These are phyloP conservation scores for Coniella lustricola DNA, from an alignment of 2,329 filamentous ascomycete genomes.

Conservation along the genomic window DNA sequence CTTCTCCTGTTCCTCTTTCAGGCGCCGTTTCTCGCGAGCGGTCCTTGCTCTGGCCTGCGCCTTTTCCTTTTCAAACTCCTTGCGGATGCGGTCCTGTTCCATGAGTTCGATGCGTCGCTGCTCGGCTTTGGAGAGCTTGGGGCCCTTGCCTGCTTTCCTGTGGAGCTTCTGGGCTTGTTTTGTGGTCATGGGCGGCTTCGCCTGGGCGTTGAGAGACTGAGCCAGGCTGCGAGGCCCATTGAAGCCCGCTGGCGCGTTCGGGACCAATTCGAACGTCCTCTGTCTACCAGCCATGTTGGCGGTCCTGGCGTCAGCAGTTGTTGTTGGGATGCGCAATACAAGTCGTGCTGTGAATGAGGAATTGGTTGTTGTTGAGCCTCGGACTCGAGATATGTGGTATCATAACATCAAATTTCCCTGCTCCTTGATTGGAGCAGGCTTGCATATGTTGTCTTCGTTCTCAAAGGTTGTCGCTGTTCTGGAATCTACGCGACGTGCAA, in stretches of 20 bases:
- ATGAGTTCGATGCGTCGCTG: constrained; percentile 32
- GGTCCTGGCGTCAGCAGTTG: neutral
- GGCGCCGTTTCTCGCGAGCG: constrained; percentile 48
- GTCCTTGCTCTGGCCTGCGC: constrained; percentile 40
- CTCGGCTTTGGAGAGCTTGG: constrained; percentile 37
- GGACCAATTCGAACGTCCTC: constrained; percentile 23
- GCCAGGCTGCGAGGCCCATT: constrained; percentile 17
- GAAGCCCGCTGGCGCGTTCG: constrained; percentile 13
- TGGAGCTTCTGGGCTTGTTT: constrained; percentile 42
- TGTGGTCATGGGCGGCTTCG: constrained; percentile 39
- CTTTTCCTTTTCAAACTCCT: constrained; percentile 44
- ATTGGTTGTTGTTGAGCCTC: too few species aligned
- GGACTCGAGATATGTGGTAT: neutral
- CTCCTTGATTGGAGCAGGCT: neutral
- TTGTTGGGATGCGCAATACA: too few species aligned
- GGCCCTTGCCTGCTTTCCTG: constrained; percentile 32
- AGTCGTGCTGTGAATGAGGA: neutral
- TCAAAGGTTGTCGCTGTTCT: neutral
- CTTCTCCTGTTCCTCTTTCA: constrained; percentile 42
- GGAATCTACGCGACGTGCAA: neutral
- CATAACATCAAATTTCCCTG: neutral
- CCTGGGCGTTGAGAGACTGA: constrained; percentile 7
- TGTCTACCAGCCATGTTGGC: constrained; percentile 28
- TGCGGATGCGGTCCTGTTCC: constrained; percentile 49
- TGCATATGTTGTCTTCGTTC: neutral